Evolutionary conservation across 164 flowering plant species (phyloP).

Genomic region (Vitis amurensis): DNA sequence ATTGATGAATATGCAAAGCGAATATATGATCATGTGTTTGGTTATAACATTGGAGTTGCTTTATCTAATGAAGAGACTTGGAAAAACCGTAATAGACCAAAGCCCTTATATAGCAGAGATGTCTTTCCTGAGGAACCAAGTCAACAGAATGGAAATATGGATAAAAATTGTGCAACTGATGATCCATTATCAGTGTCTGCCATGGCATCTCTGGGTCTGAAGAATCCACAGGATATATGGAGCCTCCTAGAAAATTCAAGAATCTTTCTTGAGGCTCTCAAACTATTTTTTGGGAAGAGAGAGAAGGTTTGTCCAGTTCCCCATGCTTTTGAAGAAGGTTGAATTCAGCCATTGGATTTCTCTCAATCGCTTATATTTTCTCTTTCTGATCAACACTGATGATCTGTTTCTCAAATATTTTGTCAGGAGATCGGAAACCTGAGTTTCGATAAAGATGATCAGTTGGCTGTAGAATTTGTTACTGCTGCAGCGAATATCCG

Average conservation of each 20-base stretch:
- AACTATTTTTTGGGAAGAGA: slow-evolving; percentile 69
- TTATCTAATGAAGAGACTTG: slow-evolving; percentile 92
- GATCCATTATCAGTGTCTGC: slow-evolving; percentile 62
- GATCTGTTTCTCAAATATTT: background rate
- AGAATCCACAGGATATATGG: slow-evolving; percentile 96
- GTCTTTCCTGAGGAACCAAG: slow-evolving; percentile 36
- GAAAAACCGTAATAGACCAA: slow-evolving; percentile 85
- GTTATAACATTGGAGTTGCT: slow-evolving; percentile 88
- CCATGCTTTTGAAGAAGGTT: slow-evolving; percentile 7
- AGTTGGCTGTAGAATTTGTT: slow-evolving; percentile 95
- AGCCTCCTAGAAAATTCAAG: slow-evolving; percentile 74
- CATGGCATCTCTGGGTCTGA: slow-evolving; percentile 77
- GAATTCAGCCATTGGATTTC: slow-evolving; percentile 1
- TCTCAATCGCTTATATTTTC: background rate
- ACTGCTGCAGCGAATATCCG: slow-evolving; percentile 99
- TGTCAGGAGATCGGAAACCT: slow-evolving; percentile 84
- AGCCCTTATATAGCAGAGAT: slow-evolving; percentile 74
- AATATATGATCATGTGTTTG: slow-evolving; percentile 96
- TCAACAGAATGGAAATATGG: slow-evolving; percentile 58
- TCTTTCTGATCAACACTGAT: background rate
- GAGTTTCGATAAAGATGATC: slow-evolving; percentile 95
- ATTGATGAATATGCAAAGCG: slow-evolving; percentile 78
- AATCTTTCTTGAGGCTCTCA: slow-evolving; percentile 80
- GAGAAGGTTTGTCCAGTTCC: slow-evolving; percentile 50
- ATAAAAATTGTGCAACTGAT: slow-evolving; percentile 28